Conservation (phyloP, 2,329 filamentous ascomycete genomes). For the Sarocladium strictum region DNA sequence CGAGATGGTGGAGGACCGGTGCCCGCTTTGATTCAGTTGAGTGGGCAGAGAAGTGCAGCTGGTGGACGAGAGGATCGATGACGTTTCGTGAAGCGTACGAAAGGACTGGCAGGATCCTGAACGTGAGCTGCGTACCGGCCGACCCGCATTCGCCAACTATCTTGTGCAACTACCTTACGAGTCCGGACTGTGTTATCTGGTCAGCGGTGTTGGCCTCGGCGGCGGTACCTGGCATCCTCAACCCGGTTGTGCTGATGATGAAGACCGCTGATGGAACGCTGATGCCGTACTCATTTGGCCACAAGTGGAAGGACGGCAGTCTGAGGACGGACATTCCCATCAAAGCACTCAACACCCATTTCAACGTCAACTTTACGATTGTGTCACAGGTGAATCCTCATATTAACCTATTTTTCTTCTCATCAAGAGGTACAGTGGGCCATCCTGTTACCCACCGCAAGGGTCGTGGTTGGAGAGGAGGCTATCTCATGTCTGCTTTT, state of each 20-base stretch:
- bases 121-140: slow-evolving; percentile 91
- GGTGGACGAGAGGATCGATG: slow-evolving; percentile 87
- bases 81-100: slow-evolving; percentile 95
- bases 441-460: slow-evolving; percentile 89
- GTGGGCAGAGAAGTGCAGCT: slow-evolving; percentile 79
- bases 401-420: slow-evolving; percentile 98
- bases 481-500: slow-evolving; percentile 84
- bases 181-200: slow-evolving; percentile 97
- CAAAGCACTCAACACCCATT: slow-evolving; percentile 88
- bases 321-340: slow-evolving; percentile 92
- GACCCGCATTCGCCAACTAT: slow-evolving; percentile 92
- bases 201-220: slow-evolving; percentile 91
- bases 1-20: slow-evolving; percentile 85
- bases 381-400: slow-evolving; percentile 89
- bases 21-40: slow-evolving; percentile 90
- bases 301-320: slow-evolving; percentile 98
- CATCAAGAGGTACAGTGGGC: slow-evolving; percentile 83
- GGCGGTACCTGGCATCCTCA: slow-evolving; percentile 91
- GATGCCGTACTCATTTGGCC: slow-evolving; percentile 88
- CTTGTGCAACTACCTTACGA: slow-evolving; percentile 89
- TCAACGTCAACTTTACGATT: slow-evolving; percentile 97
- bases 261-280: slow-evolving; percentile 73
- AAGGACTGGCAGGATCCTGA: slow-evolving; percentile 87
- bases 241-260: slow-evolving; percentile 90
- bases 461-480: slow-evolving; percentile 91